Conservation (phyloP, 495 filamentous ascomycete genomes). For the Monascus purpureus region DNA sequence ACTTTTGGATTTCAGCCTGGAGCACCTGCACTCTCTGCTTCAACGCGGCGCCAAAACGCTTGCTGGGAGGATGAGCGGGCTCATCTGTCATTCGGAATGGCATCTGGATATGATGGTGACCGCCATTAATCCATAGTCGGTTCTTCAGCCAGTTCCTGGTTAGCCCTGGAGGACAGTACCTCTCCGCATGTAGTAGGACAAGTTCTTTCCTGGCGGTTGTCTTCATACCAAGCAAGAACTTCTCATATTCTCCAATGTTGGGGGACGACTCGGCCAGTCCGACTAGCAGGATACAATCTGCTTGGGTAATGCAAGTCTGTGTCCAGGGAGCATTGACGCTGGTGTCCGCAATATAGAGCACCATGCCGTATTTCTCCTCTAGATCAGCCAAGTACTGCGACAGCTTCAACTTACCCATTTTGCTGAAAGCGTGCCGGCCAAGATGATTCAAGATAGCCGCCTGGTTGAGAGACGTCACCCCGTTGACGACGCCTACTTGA, state of each 20-base stretch:
- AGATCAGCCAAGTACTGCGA: conserved; percentile 93
- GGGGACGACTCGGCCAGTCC: conserved; percentile 84
- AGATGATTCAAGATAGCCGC: conserved; percentile 87
- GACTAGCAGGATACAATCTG: conserved; percentile 87
- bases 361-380: conserved; percentile 92
- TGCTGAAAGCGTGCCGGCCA: conserved; percentile 88
- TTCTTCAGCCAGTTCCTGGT: conserved; percentile 87
- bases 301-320: conserved; percentile 92
- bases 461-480: conserved; percentile 87
- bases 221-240: conserved; percentile 91
- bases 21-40: conserved; percentile 89
- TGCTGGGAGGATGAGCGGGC: conserved; percentile 60
- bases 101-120: conserved; percentile 98
- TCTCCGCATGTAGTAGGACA: conserved; percentile 82
- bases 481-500: conserved; percentile 77
- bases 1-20: conserved; percentile 95
- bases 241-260: conserved; percentile 86
- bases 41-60: conserved; percentile 68
- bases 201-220: conserved; percentile 91
- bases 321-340: conserved; percentile 96
- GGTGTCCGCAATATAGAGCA: conserved; percentile 95
- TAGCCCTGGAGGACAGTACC: conserved; percentile 71
- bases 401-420: conserved; percentile 92
- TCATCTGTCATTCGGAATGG: conserved; percentile 65
- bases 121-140: conserved; percentile 95